Base-by-base conservation (phyloP, 495 filamentous ascomycete species). In the Immersiella caudata region DNA sequence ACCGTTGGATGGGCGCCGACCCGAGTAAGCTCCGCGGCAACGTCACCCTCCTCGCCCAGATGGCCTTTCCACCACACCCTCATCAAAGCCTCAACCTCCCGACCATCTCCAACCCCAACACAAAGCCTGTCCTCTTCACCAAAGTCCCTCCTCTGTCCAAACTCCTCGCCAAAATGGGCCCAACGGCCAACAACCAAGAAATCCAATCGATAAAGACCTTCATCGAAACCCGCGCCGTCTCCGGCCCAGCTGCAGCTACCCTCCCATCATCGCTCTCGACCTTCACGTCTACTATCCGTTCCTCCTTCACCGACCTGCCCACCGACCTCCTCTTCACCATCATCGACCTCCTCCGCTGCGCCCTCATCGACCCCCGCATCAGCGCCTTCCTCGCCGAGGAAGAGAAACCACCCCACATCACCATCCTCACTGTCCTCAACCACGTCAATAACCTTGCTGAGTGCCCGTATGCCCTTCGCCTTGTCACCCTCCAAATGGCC, bases 301-400 rank as follows among this genome's bases (percentile, higher is more conserved):
- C 76, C 35, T 80, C 85, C 21, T 74, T 87, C 2, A 68, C 72
- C 56, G 82, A 77, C 51, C 82, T 87, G 62, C 88, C 83, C 2
- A 77, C 73, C 54, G 88, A 87, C 67, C 80, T 78, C 0, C 78
- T 90, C 55, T 99, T 97, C 73, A 87, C 94, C 3, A 78, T 93
- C 2, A 84, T 96, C 46, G 95, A 97, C 71, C 85, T 99, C 21
- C 81, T 95, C 62, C 86, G 95, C 9, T 83, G 90, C 63, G 85
- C 90, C 9, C 86, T 96, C 54, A 82, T 90, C 6, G 94, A 99
- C 70, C 82, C 89, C 24, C 87, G 95, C n/a, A 82, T 97, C n/a
- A 91, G 91, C 71, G 89, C 91, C 65, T 95, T 87, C 78, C 93
- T 92, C 67, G 93, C 92, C 16, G 90, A 94, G 78, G 91, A 97